A percentile compares a stretch with the other conserved stretches of the same genome.
Evolutionary conservation across 768 basidiomycete species (phyloP).

Genomic region (Suillus luteus): DNA sequence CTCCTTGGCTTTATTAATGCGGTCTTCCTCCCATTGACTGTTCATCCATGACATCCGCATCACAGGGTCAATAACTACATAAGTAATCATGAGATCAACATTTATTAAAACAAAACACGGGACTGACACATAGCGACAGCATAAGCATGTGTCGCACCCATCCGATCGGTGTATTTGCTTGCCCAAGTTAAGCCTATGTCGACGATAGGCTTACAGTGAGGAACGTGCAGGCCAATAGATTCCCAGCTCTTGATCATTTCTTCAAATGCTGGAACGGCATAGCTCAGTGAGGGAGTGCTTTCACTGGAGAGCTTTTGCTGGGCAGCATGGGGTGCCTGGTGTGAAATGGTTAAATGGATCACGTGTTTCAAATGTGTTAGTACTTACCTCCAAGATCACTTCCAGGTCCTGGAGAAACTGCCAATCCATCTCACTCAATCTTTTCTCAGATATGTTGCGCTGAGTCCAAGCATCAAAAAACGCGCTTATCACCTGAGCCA

Average conservation of each 20-base stretch:
- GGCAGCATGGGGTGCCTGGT: too few species aligned
- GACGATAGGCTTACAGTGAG: neutral
- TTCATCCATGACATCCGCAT: neutral
- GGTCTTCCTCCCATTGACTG: neutral
- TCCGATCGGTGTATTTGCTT: neutral
- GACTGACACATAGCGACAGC: neutral
- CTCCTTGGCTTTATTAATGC: neutral
- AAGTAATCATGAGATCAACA: neutral
- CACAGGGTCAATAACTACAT: neutral
- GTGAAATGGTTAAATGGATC: too few species aligned
- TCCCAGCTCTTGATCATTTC: neutral
- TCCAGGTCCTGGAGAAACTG: constrained; percentile 15
- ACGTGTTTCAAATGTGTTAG: neutral
- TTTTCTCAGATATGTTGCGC: neutral
- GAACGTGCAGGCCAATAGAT: neutral
- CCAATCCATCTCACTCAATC: constrained; percentile 10
- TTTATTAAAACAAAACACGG: neutral
- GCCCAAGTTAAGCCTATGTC: neutral
- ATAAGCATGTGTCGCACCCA: neutral
- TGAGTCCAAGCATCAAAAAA: constrained; percentile 7
- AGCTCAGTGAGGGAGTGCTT: constrained; percentile 2
- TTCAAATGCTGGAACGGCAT: constrained; percentile 4
- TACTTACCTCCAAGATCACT: constrained; percentile 15
- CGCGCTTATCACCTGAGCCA: neutral
- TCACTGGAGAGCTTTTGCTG: neutral